Evolutionary conservation across 257 asterid species (phyloP).

Genomic region (Ligustrum vulgare): DNA sequence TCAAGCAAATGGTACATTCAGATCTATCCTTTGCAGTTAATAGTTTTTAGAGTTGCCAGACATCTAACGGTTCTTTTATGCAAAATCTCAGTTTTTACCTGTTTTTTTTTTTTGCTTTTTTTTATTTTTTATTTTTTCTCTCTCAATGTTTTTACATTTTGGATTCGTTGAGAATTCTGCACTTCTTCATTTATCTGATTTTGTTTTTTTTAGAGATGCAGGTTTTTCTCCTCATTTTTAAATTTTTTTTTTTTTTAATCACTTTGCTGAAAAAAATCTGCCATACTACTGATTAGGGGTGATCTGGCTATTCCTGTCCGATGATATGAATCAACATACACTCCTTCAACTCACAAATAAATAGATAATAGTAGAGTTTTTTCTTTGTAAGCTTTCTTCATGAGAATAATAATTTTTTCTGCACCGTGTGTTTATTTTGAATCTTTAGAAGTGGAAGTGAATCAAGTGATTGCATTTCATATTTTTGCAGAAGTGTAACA

Average conservation of each 20-base stretch:
- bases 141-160: neutral
- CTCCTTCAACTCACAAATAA: neutral
- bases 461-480: neutral
- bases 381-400: neutral
- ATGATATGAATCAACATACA: neutral
- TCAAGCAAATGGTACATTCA: slow-evolving; percentile 84
- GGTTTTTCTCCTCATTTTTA: no score
- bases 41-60: neutral
- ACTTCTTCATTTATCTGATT: no score
- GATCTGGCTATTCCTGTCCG: neutral
- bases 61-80: slow-evolving; percentile 9
- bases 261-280: no score
- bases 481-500: neutral
- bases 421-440: neutral
- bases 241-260: no score
- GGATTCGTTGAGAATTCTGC: no score
- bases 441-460: neutral
- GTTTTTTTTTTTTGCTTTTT: neutral
- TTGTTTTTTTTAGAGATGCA: no score
- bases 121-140: no score
- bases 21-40: slow-evolving; percentile 16
- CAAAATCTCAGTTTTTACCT: neutral
- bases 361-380: neutral
- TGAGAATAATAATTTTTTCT: neutral
- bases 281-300: neutral